Base-by-base conservation (phyloP, 2,329 filamentous ascomycete genomes). In the Dichotomopilus funicola region DNA sequence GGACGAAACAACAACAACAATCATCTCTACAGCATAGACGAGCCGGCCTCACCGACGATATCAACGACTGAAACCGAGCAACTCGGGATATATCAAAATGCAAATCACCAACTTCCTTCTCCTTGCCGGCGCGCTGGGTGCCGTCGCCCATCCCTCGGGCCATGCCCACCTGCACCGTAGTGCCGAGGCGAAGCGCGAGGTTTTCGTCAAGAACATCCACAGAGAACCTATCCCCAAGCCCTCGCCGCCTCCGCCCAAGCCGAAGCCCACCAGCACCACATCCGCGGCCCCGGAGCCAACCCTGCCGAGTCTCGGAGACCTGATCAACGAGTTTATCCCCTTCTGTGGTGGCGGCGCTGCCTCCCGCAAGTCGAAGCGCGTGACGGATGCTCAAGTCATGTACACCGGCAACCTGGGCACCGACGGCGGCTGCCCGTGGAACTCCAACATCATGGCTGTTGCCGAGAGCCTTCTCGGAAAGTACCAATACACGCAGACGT, bases 391-490 rank as follows among this genome's bases (percentile, higher is more conserved):
- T 54, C 64, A 80, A 60, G 77, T 80, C 60, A 67, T 69, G 54
- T 75, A 76, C 67, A 64, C 61, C 4, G 78, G 78, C 62, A 80
- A 81, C 71, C 66, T 67, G 11, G 78, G 78, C 55, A 63, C 64
- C 49, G 1, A 56, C 7, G 55, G 55, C 40, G 61, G 61, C 49
- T 65, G 63, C 61, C 3, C 43, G 3, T 80, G 73, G 66, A 77
- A 77, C 64, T 78, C 77, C 75, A 81, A 81, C 75, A 67, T 79
- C 49, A 75, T 77, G 74, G 59, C 71, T 36, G 65, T 80, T 56
- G 62, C 69, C 60, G 63, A 61, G 55, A 58, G 60, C 48, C 64
- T 72, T 49, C 68, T 67, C 58, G 49, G 63, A 57, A 51, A 71
- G 59, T 80, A 79, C 71, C 58, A 74, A 52, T 77, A 79, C 71